Evolutionary conservation across 345 rosid species (phyloP).

Genomic region (Orychophragmus violaceus): DNA sequence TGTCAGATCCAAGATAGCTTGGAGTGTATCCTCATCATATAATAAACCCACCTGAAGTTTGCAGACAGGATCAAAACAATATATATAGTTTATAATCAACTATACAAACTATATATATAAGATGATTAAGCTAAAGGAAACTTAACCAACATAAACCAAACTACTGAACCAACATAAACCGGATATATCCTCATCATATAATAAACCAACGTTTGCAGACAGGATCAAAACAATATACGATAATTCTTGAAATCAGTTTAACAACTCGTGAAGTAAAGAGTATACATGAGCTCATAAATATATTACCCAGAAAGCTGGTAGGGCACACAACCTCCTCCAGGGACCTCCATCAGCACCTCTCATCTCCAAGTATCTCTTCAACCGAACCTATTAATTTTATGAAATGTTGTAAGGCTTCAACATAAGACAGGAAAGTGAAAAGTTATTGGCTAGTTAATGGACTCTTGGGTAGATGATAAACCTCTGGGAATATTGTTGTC

Average conservation of each 20-base stretch:
- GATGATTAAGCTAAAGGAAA: no score
- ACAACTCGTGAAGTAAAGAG: neutral
- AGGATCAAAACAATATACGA: conserved; percentile 23
- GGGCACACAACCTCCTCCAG: conserved; percentile 91
- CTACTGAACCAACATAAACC: no score
- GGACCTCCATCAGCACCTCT: conserved; percentile 99
- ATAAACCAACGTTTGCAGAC: conserved; percentile 53
- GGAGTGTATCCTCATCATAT: conserved; percentile 82
- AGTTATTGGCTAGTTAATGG: neutral
- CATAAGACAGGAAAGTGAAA: conserved; percentile 10
- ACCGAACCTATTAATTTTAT: conserved; percentile 55
- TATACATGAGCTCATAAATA: conserved; percentile 9
- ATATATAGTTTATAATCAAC: no score
- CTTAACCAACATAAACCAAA: no score
- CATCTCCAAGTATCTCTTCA: conserved; percentile 98
- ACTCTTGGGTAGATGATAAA: conserved; percentile 11
- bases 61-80: conserved; percentile 18
- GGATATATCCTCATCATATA: conserved; percentile 80
- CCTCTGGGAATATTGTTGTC: conserved; percentile 99
- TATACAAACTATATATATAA: no score
- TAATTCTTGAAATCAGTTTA: no score
- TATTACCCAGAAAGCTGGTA: conserved; percentile 96
- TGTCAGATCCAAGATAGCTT: conserved; percentile 62
- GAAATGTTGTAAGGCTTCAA: conserved; percentile 3
- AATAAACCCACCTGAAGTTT: conserved; percentile 74